Percentiles rank a stretch among this genome's conserved stretches.
phyloP scores from a whole-genome alignment of 805 yeast genomes.

The Peterozyma toletana region DNA sequence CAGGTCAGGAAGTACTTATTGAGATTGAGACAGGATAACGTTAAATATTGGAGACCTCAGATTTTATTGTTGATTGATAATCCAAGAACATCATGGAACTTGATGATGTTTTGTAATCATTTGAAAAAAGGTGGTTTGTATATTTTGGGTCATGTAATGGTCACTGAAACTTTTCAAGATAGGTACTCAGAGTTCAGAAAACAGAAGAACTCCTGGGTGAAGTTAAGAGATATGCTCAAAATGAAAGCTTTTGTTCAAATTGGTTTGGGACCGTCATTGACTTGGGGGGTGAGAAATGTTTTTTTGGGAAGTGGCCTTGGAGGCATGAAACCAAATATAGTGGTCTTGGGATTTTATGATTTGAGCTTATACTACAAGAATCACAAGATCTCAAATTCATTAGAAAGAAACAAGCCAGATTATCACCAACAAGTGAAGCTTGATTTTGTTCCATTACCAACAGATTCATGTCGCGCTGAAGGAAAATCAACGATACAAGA shows the following conservation, averaged over 20 bases:
- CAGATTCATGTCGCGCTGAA: slow-evolving; percentile 73
- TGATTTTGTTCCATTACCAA: slow-evolving; percentile 50
- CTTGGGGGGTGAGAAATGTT: slow-evolving; percentile 95
- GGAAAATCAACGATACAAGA: slow-evolving; percentile 61
- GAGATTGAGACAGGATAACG: slow-evolving; percentile 82
- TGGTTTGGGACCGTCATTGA: slow-evolving; percentile 76
- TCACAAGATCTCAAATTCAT: background rate
- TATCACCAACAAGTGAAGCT: slow-evolving; percentile 19
- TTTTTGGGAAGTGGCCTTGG: slow-evolving; percentile 95
- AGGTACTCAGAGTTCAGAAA: slow-evolving; percentile 62
- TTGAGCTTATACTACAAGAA: slow-evolving; percentile 20
- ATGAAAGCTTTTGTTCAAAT: slow-evolving; percentile 94
- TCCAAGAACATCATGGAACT: slow-evolving; percentile 87
- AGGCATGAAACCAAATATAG: slow-evolving; percentile 95
- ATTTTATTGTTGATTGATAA: slow-evolving; percentile 81
- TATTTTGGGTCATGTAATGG: slow-evolving; percentile 85
- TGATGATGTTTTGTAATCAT: slow-evolving; percentile 89
- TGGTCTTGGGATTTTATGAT: slow-evolving; percentile 86
- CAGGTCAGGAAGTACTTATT: slow-evolving; percentile 90
- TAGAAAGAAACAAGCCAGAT: slow-evolving; percentile 16
- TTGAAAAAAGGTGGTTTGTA: slow-evolving; percentile 93
- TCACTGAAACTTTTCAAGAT: slow-evolving; percentile 53
- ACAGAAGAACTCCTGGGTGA: slow-evolving; percentile 78
- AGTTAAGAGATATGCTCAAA: slow-evolving; percentile 67
- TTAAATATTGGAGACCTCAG: slow-evolving; percentile 98